phyloP scores from a whole-genome alignment of 2,329 filamentous ascomycete species.

The Xylariaceae sp. region DNA sequence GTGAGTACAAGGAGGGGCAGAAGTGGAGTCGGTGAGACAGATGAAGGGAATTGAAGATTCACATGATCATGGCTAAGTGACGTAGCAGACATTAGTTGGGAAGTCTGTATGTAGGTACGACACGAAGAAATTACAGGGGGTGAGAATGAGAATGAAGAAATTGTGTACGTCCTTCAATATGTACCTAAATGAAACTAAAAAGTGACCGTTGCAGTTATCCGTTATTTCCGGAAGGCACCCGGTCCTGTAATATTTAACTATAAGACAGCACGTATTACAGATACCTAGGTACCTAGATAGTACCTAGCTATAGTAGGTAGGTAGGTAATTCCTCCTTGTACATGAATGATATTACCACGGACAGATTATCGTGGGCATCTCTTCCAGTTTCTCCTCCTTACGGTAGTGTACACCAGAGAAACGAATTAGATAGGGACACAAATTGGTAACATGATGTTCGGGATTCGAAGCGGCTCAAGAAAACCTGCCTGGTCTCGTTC shows the following conservation, averaged over 20 bases:
- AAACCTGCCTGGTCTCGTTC: background rate
- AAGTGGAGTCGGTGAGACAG: constrained; percentile 12
- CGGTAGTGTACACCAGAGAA: constrained; percentile 2
- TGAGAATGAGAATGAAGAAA: background rate
- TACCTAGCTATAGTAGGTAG: too few relatives aligned
- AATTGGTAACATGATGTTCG: background rate
- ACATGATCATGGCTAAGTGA: constrained; percentile 28
- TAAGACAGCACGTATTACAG: too few relatives aligned
- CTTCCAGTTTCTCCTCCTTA: background rate
- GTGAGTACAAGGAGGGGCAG: constrained; percentile 4
- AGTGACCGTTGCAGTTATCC: background rate
- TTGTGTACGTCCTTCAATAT: background rate
- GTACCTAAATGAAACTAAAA: background rate
- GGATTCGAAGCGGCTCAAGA: background rate
- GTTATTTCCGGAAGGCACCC: constrained; percentile 13
- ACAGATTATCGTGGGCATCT: background rate
- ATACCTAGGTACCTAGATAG: too few relatives aligned
- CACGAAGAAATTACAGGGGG: too few relatives aligned
- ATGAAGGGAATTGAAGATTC: constrained; percentile 20
- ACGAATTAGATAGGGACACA: background rate
- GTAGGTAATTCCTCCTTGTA: constrained; percentile 20
- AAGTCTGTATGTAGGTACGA: background rate
- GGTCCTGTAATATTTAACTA: constrained; percentile 4
- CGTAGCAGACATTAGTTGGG: constrained; percentile 18
- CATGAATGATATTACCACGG: constrained; percentile 2